phyloP scores from a whole-genome alignment of 2,329 filamentous ascomycete species.

The Cercospora zeina region DNA sequence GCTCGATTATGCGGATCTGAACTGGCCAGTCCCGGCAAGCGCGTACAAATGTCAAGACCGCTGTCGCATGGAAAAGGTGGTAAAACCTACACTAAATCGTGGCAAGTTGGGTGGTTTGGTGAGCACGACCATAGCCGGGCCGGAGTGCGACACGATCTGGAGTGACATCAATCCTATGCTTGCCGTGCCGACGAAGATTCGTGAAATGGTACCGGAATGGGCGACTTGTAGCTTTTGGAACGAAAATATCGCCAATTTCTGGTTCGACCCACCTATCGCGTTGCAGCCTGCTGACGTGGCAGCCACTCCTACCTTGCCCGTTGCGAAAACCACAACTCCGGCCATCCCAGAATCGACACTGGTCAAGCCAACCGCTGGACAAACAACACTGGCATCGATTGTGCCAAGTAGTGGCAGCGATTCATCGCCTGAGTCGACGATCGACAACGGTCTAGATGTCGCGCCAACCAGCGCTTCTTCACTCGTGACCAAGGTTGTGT shows the following conservation, averaged over 20 bases:
- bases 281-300: conserved; percentile 16
- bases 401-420: too few species aligned
- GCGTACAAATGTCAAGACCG: conserved; percentile 31
- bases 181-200: conserved; percentile 27
- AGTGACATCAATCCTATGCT: conserved; percentile 31
- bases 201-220: conserved; percentile 24
- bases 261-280: conserved; percentile 31
- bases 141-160: conserved; percentile 29
- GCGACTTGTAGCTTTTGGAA: conserved; percentile 21
- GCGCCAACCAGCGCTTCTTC: conserved; percentile 3
- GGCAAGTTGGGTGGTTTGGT: background rate
- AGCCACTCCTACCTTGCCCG: conserved; percentile 6
- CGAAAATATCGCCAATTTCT: conserved; percentile 25
- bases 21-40: conserved; percentile 33
- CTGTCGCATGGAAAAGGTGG: background rate
- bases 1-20: conserved; percentile 32
- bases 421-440: too few species aligned
- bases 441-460: background rate
- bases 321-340: conserved; percentile 6
- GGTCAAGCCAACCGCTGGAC: too few species aligned
- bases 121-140: background rate
- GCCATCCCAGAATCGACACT: background rate
- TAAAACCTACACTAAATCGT: background rate
- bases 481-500: conserved; percentile 13
- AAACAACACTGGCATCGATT: too few species aligned